A percentile compares a stretch with the other conserved stretches of the same genome.
Conservation (phyloP, 2,329 filamentous ascomycete species). For the Fragosphaeria purpurea region DNA sequence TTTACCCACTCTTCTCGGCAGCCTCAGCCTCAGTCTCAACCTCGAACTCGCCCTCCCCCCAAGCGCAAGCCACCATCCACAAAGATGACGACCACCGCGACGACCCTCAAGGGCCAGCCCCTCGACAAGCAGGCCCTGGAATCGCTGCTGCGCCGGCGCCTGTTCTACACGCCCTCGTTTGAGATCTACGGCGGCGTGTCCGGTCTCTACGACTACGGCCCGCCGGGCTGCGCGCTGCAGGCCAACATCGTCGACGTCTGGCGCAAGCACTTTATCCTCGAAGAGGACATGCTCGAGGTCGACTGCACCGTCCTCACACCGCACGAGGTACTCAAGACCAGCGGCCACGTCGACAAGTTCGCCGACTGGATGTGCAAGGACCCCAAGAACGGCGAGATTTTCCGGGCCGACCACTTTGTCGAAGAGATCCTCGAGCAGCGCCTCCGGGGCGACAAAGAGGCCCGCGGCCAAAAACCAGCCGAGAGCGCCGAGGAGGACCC, state of each 20-base stretch:
- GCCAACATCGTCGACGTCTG: slow-evolving; percentile 81
- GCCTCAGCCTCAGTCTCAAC: too few relatives aligned
- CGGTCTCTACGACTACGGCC: slow-evolving; percentile 89
- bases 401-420: slow-evolving; percentile 92
- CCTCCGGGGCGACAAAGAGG: slow-evolving; percentile 84
- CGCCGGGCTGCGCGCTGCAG: slow-evolving; percentile 76
- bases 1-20: too few relatives aligned
- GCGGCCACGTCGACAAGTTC: slow-evolving; percentile 95
- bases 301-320: slow-evolving; percentile 93
- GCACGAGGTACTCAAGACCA: slow-evolving; percentile 87
- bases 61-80: neutral
- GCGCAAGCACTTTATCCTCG: slow-evolving; percentile 87
- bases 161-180: slow-evolving; percentile 93
- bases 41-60: too few relatives aligned
- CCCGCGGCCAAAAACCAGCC: slow-evolving; percentile 59
- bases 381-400: slow-evolving; percentile 91
- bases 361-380: slow-evolving; percentile 99
- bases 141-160: slow-evolving; percentile 72
- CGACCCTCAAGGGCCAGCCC: slow-evolving; percentile 80
- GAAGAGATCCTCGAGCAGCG: slow-evolving; percentile 85
- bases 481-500: slow-evolving; percentile 51
- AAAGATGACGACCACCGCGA: slow-evolving; percentile 27
- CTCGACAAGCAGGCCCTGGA: slow-evolving; percentile 78
- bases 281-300: slow-evolving; percentile 92
- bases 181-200: slow-evolving; percentile 88